Percentiles rank a stretch among this genome's conserved stretches.
phyloP scores from a whole-genome alignment of 108 stramenopile genomes.

The Epipyxis sp. region DNA sequence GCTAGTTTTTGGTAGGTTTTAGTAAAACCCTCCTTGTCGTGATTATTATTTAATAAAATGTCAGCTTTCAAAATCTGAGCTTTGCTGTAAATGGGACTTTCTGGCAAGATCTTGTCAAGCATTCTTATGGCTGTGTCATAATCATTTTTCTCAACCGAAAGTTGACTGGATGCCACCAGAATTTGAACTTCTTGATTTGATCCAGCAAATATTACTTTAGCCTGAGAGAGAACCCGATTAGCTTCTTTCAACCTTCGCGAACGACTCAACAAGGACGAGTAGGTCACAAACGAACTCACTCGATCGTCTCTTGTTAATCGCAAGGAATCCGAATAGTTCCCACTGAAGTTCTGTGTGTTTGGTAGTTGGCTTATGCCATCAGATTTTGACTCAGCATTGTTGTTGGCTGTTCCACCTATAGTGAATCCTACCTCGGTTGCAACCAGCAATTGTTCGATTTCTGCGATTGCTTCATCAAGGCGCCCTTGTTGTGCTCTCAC shows the following conservation, averaged over 20 bases:
- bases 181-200: conserved; percentile 55
- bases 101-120: conserved; percentile 42
- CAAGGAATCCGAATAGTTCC: neutral
- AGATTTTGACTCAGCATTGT: conserved; percentile 35
- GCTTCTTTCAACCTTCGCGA: conserved; percentile 38
- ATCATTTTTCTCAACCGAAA: conserved; percentile 50
- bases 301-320: conserved; percentile 37
- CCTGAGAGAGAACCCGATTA: conserved; percentile 24
- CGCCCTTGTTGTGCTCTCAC: conserved; percentile 39
- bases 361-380: conserved; percentile 28
- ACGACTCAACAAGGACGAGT: conserved; percentile 23
- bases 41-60: conserved; percentile 54
- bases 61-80: conserved; percentile 57
- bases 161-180: conserved; percentile 53
- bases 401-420: conserved; percentile 20
- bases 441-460: conserved; percentile 46
- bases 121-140: conserved; percentile 53
- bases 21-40: conserved; percentile 54
- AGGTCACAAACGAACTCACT: conserved; percentile 39
- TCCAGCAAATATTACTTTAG: conserved; percentile 36
- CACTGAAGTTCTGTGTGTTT: conserved; percentile 32
- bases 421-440: conserved; percentile 3
- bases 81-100: conserved; percentile 40
- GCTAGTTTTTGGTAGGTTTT: conserved; percentile 58
- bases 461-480: conserved; percentile 44